phyloP scores from a whole-genome alignment of 108 stramenopile genomes.

The Thalassiosira profunda region DNA sequence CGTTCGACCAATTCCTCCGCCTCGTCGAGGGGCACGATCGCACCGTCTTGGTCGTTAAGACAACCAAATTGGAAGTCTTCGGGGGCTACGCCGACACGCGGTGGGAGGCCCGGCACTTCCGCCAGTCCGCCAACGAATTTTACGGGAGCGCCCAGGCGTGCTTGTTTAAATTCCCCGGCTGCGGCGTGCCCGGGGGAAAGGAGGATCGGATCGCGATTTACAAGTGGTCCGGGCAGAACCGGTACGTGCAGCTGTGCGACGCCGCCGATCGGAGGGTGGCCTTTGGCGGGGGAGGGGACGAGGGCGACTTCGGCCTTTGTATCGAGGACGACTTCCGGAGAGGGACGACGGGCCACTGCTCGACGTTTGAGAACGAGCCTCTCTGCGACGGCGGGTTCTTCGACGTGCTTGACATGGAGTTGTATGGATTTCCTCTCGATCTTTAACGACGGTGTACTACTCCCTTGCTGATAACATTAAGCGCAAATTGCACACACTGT shows the following conservation, averaged over 20 bases:
- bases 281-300: constrained; percentile 89
- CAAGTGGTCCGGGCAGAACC: constrained; percentile 87
- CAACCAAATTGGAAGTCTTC: constrained; percentile 67
- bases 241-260: constrained; percentile 89
- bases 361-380: constrained; percentile 89
- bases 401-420: constrained; percentile 75
- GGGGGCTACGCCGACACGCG: constrained; percentile 84
- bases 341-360: constrained; percentile 84
- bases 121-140: constrained; percentile 44
- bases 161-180: constrained; percentile 49
- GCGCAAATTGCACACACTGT: no score
- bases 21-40: constrained; percentile 51
- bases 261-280: constrained; percentile 61
- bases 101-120: constrained; percentile 58
- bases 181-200: background rate
- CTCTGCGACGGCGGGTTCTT: constrained; percentile 71
- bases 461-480: no score
- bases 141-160: constrained; percentile 80
- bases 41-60: constrained; percentile 78
- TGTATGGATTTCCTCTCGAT: constrained; percentile 69
- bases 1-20: constrained; percentile 81
- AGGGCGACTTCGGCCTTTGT: constrained; percentile 89
- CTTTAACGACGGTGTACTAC: no score
- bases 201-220: constrained; percentile 49
- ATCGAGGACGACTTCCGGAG: constrained; percentile 88